phyloP scores from a whole-genome alignment of 129 eudicot genomes.

The Flaveria brownii region DNA sequence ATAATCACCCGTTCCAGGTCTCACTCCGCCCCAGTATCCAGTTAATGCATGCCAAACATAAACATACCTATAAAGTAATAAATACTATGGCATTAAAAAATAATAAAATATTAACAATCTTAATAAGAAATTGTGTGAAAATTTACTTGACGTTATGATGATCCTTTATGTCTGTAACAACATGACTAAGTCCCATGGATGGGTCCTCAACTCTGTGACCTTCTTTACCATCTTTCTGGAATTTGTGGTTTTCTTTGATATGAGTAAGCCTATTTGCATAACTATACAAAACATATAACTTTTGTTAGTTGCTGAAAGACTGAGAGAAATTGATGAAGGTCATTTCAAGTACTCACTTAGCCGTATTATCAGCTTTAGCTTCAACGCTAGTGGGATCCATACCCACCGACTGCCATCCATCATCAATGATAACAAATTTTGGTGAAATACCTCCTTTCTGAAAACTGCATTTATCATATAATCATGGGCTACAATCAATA shows the following conservation, averaged over 20 bases:
- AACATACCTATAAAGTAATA: constrained; percentile 53
- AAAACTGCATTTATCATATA: constrained; percentile 46
- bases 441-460: constrained; percentile 84
- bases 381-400: constrained; percentile 67
- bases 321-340: not conserved
- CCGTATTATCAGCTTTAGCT: constrained; percentile 59
- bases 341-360: constrained; percentile 55
- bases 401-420: constrained; percentile 91
- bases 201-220: constrained; percentile 79
- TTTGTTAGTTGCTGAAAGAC: constrained; percentile 5
- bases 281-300: constrained; percentile 40
- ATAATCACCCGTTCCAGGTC: constrained; percentile 77
- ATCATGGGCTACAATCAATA: constrained; percentile 10
- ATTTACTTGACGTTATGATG: constrained; percentile 59
- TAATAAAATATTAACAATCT: not conserved
- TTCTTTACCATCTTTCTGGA: constrained; percentile 78
- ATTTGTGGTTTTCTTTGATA: constrained; percentile 91
- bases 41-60: constrained; percentile 92
- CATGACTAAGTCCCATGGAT: constrained; percentile 62
- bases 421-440: constrained; percentile 86
- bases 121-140: not conserved
- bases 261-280: constrained; percentile 75
- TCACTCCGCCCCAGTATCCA: constrained; percentile 96
- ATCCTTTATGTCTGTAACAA: constrained; percentile 69
- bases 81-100: constrained; percentile 8